Evolutionary conservation across 2,329 filamentous ascomycete genomes (phyloP), one percentile per base, ranked within the genome.

Genomic region (Fusarium verrucosum): DNA sequence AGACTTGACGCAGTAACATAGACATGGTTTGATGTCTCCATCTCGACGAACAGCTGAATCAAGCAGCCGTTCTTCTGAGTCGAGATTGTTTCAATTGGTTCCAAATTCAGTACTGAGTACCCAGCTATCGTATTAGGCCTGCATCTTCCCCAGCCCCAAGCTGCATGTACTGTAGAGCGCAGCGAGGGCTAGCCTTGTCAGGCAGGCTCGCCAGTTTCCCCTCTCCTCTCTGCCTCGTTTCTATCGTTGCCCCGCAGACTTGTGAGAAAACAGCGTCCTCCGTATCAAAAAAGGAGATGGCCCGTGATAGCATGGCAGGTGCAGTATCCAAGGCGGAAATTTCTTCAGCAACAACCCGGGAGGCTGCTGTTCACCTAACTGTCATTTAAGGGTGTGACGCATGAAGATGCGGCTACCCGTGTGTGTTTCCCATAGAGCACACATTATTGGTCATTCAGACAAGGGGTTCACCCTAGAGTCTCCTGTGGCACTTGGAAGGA

Each of bases 341-440:
- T 72, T 70, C 43, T 46, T 58, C 50, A 59, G 58, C 60, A 60
- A 50, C 53, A 57, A 59, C 60, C 66, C 68, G 69, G 36, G 49
- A 44, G 52, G 33, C 70, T 68, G 68, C 58, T 61, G 59, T 45
- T 42, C 42, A 53, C 66, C 65, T 53, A 52, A 52, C 56, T 72
- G 70, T 62, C 70, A 72, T 72, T 67, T 50, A 64, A 68, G 58
- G 62, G 53, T 70, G 59, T 58, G 45, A 60, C 56, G 32, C 23
- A 51, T 57, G 45, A 55, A 10, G 14, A 46, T 66, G 68, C 56
- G 22, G 44, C 36, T 32, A 43, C 14, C 68, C 64, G 61, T 53
- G 23, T 42, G 53, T 61, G 45, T 33, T 37, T 35, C 68, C 42
- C 42, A 41, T 45, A 53, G 14, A 49, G 17, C n/a, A 57, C 45